Evolutionary conservation across 1,284 basidiomycete species (phyloP).

Genomic region (Ceratorhiza oryzae-sativae): DNA sequence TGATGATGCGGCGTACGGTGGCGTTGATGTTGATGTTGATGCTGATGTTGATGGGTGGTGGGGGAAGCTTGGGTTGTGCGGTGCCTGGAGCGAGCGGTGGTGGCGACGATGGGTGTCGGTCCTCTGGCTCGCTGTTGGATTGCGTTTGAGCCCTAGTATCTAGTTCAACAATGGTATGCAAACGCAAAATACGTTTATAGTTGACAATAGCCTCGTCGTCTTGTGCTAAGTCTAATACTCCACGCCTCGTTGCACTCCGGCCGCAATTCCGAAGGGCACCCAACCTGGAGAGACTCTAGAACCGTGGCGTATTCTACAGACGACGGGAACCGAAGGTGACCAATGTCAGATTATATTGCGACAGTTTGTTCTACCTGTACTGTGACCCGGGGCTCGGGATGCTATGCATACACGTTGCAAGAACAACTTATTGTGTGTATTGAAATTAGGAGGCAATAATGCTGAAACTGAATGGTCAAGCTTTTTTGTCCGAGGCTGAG

Average conservation of each 20-base stretch:
- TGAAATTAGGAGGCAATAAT: not conserved
- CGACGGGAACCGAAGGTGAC: not conserved
- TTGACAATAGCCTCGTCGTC: not conserved
- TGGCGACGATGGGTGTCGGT: not conserved
- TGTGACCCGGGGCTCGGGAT: not conserved
- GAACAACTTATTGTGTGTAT: not conserved
- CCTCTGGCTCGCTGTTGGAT: not conserved
- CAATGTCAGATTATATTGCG: not conserved
- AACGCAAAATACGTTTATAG: not conserved
- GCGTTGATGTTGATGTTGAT: conserved; percentile 17
- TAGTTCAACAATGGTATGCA: not conserved
- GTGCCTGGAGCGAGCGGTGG: conserved; percentile 1
- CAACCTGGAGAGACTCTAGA: not conserved
- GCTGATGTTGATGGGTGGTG: not conserved
- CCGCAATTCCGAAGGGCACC: not conserved
- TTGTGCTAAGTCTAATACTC: not conserved
- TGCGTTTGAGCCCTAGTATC: not conserved
- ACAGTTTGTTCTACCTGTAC: not conserved
- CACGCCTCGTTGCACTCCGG: not conserved
- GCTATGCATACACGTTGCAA: not conserved
- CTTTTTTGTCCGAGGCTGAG: not conserved
- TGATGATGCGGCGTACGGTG: conserved; percentile 8
- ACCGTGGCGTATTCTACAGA: not conserved
- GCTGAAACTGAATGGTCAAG: not conserved
- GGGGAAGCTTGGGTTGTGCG: not conserved